Conservation (phyloP, 2,329 filamentous ascomycete species). For the Pseudogymnoascus sp. region DNA sequence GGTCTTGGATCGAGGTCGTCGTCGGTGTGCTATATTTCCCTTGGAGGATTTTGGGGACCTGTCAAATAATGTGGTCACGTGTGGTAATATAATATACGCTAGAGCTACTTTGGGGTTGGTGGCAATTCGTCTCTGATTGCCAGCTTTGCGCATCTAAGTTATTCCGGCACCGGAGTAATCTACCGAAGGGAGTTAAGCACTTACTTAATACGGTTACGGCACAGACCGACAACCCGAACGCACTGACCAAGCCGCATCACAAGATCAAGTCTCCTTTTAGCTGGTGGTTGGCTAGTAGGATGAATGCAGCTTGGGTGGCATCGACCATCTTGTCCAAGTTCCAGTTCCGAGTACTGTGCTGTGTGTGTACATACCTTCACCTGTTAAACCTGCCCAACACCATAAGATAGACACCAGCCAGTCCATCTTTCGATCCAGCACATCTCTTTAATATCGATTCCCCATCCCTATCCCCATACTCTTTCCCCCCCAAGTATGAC, state of each 20-base stretch:
- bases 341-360: neutral
- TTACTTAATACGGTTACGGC: neutral
- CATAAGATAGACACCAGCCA: neutral
- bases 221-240: constrained; percentile 1
- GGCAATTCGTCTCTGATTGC: neutral
- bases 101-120: neutral
- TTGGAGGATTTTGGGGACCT: constrained; percentile 10
- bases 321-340: neutral
- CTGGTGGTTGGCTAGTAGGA: neutral
- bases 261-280: constrained; percentile 9
- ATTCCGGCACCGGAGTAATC: neutral
- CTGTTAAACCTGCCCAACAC: neutral
- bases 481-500: neutral
- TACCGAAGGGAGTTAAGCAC: neutral
- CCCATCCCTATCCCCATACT: neutral
- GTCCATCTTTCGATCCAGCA: neutral
- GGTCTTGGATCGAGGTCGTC: constrained; percentile 8
- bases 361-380: neutral
- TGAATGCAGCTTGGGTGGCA: neutral
- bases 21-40: constrained; percentile 8
- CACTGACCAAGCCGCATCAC: neutral
- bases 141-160: neutral
- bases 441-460: neutral
- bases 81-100: neutral
- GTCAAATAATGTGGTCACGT: constrained; percentile 3